These are phyloP conservation scores for Cadophora sp. DNA, from an alignment of 2,329 filamentous ascomycete species.

Conservation along the genomic window DNA sequence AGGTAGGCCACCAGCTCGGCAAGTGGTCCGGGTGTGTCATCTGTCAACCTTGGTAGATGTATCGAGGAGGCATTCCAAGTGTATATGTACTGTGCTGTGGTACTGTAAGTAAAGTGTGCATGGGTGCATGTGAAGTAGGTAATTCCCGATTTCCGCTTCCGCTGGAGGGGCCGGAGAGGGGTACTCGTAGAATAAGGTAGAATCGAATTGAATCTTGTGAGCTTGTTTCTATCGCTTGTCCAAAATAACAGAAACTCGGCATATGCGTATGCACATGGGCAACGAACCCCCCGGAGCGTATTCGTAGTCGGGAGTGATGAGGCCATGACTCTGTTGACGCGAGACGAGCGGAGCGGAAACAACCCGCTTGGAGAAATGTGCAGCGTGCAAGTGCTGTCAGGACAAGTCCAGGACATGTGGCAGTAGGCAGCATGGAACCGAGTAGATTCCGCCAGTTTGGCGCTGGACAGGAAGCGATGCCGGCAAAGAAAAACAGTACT, in stretches of 20 bases:
- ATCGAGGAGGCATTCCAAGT: too few relatives aligned
- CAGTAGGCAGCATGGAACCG: slow-evolving; percentile 1
- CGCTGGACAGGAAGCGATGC: neutral
- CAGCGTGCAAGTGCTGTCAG: neutral
- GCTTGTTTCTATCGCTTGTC: too few relatives aligned
- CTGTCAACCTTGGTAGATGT: too few relatives aligned
- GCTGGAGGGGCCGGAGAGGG: too few relatives aligned
- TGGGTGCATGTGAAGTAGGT: too few relatives aligned
- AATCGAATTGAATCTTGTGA: too few relatives aligned
- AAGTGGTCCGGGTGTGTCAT: too few relatives aligned
- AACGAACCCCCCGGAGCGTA: neutral
- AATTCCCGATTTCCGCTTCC: too few relatives aligned
- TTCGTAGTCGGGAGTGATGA: slow-evolving; percentile 12
- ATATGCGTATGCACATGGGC: slow-evolving; percentile 8
- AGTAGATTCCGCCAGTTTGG: slow-evolving; percentile 3
- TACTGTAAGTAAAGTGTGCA: too few relatives aligned
- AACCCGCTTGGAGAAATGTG: neutral
- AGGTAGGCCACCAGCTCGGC: too few relatives aligned
- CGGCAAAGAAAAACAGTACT: slow-evolving; percentile 10
- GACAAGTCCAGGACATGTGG: slow-evolving; percentile 1
- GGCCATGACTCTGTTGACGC: slow-evolving; percentile 12
- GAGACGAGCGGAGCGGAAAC: slow-evolving; percentile 1
- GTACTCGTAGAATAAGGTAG: too few relatives aligned
- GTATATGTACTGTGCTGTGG: too few relatives aligned
- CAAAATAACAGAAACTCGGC: neutral